A percentile compares a stretch with the other conserved stretches of the same genome.
Evolutionary conservation across 345 rosid genomes (phyloP).

Genomic region (Euphorbia tirucalli): DNA sequence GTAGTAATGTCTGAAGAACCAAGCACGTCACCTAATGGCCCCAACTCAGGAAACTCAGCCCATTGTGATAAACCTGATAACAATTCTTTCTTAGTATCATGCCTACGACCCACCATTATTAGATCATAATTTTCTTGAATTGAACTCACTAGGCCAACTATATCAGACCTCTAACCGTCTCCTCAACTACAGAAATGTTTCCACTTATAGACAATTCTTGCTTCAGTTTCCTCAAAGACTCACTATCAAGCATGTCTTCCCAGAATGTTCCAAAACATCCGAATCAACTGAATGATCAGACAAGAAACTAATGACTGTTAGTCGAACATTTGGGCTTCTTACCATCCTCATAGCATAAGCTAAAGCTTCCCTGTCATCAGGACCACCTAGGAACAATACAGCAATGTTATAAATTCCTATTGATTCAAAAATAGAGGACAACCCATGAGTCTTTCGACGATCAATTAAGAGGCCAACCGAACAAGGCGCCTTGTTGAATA

Average conservation of each 20-base stretch:
- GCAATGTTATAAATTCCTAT: constrained; percentile 1
- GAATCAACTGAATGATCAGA: not conserved
- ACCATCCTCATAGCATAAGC: constrained; percentile 32
- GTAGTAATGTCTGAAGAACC: constrained; percentile 19
- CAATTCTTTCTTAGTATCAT: constrained; percentile 1
- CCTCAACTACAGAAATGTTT: not conserved
- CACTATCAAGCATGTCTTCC: constrained; percentile 17
- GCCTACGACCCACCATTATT: constrained; percentile 25
- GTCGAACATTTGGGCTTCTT: constrained; percentile 4
- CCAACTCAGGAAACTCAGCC: constrained; percentile 31
- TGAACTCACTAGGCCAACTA: constrained; percentile 13
- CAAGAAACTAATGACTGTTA: constrained; percentile 16
- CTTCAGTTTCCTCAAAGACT: constrained; percentile 8
- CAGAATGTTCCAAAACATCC: too few relatives aligned
- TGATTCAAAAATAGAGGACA: constrained; percentile 13
- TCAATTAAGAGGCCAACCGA: constrained; percentile 26
- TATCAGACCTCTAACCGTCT: constrained; percentile 22
- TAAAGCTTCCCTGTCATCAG: constrained; percentile 33
- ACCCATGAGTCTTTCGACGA: constrained; percentile 12
- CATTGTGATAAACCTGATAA: constrained; percentile 24
- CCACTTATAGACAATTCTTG: not conserved
- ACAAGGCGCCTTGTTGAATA: constrained; percentile 28
- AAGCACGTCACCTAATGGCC: constrained; percentile 27
- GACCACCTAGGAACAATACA: constrained; percentile 19
- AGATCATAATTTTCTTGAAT: constrained; percentile 14